phyloP scores from a whole-genome alignment of 441 rosid species.

The Eutrema salsugineum region DNA sequence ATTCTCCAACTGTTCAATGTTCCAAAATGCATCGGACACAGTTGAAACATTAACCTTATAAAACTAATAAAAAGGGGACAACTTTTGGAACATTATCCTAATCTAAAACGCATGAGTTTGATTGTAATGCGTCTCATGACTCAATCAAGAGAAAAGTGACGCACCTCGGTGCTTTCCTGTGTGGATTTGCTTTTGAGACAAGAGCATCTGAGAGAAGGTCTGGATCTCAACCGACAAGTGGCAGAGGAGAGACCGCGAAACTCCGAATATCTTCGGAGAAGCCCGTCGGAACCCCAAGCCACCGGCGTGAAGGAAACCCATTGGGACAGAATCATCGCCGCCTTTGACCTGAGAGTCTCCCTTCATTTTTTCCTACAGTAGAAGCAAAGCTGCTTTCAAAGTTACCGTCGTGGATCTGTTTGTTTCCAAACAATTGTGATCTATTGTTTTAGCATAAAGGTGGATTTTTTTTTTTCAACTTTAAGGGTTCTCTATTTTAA shows the following conservation, averaged over 20 bases:
- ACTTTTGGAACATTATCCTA: too few relatives aligned
- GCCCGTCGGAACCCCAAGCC: neutral
- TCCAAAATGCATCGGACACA: too few relatives aligned
- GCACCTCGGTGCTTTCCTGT: slow-evolving; percentile 5
- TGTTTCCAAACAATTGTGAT: neutral
- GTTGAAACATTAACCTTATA: too few relatives aligned
- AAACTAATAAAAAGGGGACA: too few relatives aligned
- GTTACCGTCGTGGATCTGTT: neutral
- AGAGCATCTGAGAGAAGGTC: neutral
- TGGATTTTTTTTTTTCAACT: neutral
- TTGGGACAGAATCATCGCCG: slow-evolving; percentile 14
- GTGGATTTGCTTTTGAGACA: slow-evolving; percentile 14
- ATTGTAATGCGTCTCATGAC: neutral
- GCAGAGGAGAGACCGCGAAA: slow-evolving; percentile 4
- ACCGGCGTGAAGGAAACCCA: slow-evolving; percentile 20
- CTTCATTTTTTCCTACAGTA: neutral
- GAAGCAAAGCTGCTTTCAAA: slow-evolving; percentile 1
- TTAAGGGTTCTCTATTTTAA: neutral
- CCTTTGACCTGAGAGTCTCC: neutral
- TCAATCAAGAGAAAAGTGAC: neutral
- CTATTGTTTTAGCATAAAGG: neutral
- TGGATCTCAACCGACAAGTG: neutral
- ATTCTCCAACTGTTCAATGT: slow-evolving; percentile 18
- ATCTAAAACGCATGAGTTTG: too few relatives aligned
- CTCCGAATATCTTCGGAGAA: neutral